Evolutionary conservation across 805 yeast species (phyloP).

Genomic region (Yarrowia sp.): DNA sequence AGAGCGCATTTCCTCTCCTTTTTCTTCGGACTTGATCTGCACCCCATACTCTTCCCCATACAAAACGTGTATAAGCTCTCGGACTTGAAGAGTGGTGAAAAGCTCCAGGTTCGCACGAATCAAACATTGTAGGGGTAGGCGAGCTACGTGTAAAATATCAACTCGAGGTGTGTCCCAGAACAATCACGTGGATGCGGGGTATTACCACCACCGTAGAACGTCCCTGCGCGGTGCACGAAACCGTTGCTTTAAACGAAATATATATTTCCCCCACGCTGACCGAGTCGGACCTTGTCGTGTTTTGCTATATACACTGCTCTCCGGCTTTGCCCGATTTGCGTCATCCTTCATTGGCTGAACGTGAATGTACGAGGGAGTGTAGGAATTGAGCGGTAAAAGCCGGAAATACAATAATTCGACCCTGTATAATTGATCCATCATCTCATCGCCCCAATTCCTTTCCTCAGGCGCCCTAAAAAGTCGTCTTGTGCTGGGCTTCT

Average conservation of each 20-base stretch:
- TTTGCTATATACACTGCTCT: constrained; percentile 2
- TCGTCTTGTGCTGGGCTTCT: not conserved
- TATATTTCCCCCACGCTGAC: not conserved
- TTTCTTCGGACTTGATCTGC: constrained; percentile 28
- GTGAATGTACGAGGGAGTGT: not conserved
- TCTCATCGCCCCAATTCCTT: too few relatives aligned
- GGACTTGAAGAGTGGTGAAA: not conserved
- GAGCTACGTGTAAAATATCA: too few relatives aligned
- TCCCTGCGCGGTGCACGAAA: not conserved
- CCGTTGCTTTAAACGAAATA: not conserved
- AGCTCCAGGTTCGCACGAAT: too few relatives aligned
- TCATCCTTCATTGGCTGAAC: constrained; percentile 21
- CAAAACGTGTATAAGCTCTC: constrained; percentile 1
- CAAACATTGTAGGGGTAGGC: too few relatives aligned
- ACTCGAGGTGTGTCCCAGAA: too few relatives aligned
- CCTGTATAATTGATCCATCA: too few relatives aligned
- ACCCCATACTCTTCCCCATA: constrained; percentile 31
- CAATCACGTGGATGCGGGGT: too few relatives aligned
- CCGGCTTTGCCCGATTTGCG: constrained; percentile 37
- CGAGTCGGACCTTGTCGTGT: constrained; percentile 15
- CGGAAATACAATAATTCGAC: not conserved
- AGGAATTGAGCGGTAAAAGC: too few relatives aligned
- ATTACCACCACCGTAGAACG: too few relatives aligned
- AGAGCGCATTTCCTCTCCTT: too few relatives aligned
- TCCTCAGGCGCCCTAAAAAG: too few relatives aligned